These are phyloP conservation scores for Phaeodactylum tricornutum DNA, from an alignment of 108 stramenopile genomes.

Conservation along the genomic window DNA sequence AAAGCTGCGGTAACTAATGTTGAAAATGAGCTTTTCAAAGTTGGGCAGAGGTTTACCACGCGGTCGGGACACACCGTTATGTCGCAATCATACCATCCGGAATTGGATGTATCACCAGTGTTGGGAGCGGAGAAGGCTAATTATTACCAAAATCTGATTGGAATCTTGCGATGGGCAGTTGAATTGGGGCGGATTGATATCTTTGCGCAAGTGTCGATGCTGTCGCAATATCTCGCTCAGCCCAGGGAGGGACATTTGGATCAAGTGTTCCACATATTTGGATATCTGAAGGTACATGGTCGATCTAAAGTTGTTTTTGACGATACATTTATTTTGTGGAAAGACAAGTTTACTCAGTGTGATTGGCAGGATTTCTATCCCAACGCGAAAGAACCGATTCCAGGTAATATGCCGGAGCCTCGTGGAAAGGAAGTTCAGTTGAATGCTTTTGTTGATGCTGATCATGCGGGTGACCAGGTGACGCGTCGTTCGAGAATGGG, in stretches of 20 bases:
- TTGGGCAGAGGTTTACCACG: too few species aligned
- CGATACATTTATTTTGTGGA: conserved; percentile 4
- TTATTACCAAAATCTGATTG: conserved; percentile 25
- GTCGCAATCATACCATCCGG: conserved; percentile 6
- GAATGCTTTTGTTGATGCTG: conserved; percentile 31
- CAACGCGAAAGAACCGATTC: conserved; percentile 14
- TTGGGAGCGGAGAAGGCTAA: conserved; percentile 6
- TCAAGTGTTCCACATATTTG: conserved; percentile 21
- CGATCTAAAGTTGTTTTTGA: conserved; percentile 24
- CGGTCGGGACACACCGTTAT: too few species aligned
- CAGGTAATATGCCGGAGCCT: conserved; percentile 21
- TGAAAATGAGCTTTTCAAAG: too few species aligned
- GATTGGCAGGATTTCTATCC: conserved; percentile 19
- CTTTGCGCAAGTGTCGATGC: conserved; percentile 19
- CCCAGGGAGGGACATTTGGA: conserved; percentile 37
- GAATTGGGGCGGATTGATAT: conserved; percentile 38
- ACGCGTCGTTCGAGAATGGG: conserved; percentile 43
- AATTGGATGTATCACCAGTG: conserved; percentile 9
- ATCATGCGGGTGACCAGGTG: conserved; percentile 31
- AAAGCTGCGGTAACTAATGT: conserved; percentile 15
- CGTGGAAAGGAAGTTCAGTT: conserved; percentile 17
- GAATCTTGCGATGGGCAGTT: conserved; percentile 32
- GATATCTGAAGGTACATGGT: conserved; percentile 9
- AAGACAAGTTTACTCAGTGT: background rate
- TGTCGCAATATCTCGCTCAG: conserved; percentile 21